Percentiles rank a stretch among this genome's conserved stretches.
Conservation (phyloP, 169 alveolate genomes). For the Eimeria maxima region DNA sequence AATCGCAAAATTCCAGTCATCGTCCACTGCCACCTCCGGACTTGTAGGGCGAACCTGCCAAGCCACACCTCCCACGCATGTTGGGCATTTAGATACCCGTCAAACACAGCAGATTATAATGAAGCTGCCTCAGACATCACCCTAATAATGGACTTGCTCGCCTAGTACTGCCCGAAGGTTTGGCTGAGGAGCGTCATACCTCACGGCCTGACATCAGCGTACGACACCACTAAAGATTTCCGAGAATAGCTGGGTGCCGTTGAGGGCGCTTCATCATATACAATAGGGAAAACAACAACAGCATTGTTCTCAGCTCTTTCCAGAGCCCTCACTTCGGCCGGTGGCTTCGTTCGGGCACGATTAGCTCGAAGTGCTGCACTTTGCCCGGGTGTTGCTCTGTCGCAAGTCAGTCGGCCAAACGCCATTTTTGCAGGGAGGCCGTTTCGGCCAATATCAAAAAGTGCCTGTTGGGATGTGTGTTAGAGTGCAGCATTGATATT, state of each 20-base stretch:
- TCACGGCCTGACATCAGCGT: constrained; percentile 10
- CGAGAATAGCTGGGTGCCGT: background rate
- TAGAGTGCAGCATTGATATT: constrained; percentile 45
- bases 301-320: background rate
- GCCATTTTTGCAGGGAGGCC: background rate
- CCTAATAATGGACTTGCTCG: constrained; percentile 35
- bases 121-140: background rate
- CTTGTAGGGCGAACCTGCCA: background rate
- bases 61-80: background rate
- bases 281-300: background rate
- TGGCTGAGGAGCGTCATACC: constrained; percentile 63
- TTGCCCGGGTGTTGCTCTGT: background rate
- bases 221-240: background rate
- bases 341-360: background rate
- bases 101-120: background rate
- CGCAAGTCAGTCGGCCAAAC: background rate
- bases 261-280: background rate
- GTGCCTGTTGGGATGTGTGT: constrained; percentile 54
- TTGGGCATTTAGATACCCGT: background rate
- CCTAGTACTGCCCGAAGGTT: constrained; percentile 36
- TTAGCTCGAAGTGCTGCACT: background rate
- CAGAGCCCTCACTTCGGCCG: background rate
- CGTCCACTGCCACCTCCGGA: background rate
- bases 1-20: background rate
- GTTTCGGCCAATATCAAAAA: background rate